Evolutionary conservation across 2,329 filamentous ascomycete species (phyloP).

Genomic region (Sporothrix brasiliensis): DNA sequence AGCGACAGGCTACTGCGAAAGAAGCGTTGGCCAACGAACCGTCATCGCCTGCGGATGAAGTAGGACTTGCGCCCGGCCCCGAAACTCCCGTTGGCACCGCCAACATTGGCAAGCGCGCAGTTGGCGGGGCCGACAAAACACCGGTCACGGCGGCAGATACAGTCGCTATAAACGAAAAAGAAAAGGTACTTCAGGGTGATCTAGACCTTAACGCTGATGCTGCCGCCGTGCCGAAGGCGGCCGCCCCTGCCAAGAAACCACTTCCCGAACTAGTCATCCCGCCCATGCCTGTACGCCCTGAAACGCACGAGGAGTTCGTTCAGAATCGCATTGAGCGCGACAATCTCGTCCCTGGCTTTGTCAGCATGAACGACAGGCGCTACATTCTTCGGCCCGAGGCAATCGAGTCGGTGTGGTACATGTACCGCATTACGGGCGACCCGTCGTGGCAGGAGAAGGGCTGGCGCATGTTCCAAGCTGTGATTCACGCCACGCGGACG

Average conservation of each 20-base stretch:
- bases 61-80: neutral
- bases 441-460: conserved; percentile 74
- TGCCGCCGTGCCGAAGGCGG: neutral
- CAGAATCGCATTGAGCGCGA: conserved; percentile 49
- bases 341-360: conserved; percentile 56
- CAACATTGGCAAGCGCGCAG: conserved; percentile 17
- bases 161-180: conserved; percentile 36
- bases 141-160: conserved; percentile 23
- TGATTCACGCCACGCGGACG: conserved; percentile 67
- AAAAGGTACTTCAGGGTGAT: conserved; percentile 38
- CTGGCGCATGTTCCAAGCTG: conserved; percentile 80
- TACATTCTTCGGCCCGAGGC: conserved; percentile 77
- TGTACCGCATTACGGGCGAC: conserved; percentile 88
- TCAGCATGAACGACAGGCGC: conserved; percentile 48
- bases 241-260: neutral
- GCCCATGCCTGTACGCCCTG: conserved; percentile 47
- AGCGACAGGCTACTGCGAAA: neutral
- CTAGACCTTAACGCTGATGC: conserved; percentile 37
- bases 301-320: conserved; percentile 60
- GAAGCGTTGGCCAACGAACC: neutral
- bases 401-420: conserved; percentile 85
- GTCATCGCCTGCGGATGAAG: neutral
- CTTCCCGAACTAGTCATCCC: conserved; percentile 38
- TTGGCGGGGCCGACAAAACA: neutral
- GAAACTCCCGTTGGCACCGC: neutral